Percentiles rank a stretch among this genome's conserved stretches.
phyloP scores from a whole-genome alignment of 2,329 filamentous ascomycete species.

The Claviceps arundinis region DNA sequence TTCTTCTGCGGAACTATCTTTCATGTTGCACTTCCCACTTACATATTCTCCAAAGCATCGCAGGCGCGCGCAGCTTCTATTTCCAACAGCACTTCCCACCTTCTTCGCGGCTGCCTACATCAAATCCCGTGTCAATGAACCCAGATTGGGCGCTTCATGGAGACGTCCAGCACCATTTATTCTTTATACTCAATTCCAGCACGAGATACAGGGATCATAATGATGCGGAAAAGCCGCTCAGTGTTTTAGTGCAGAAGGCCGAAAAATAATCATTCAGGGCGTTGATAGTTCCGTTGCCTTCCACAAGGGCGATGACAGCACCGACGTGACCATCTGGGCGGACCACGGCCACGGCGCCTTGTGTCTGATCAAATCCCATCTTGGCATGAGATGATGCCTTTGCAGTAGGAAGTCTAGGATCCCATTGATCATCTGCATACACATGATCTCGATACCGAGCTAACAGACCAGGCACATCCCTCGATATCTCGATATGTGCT shows the following conservation, averaged over 20 bases:
- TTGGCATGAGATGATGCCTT: slow-evolving; percentile 71
- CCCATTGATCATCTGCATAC: slow-evolving; percentile 74
- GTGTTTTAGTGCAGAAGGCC: slow-evolving; percentile 52
- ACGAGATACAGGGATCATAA: background rate
- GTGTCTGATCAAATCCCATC: slow-evolving; percentile 63
- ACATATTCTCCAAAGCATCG: too few relatives aligned
- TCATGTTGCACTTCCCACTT: too few relatives aligned
- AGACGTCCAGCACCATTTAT: too few relatives aligned
- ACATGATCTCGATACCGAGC: slow-evolving; percentile 68
- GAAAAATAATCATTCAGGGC: slow-evolving; percentile 74
- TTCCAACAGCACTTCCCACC: too few relatives aligned
- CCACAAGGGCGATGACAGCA: slow-evolving; percentile 56
- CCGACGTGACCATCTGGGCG: slow-evolving; percentile 81
- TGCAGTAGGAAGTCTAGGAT: slow-evolving; percentile 55
- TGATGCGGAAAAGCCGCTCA: background rate
- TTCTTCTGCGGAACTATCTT: too few relatives aligned
- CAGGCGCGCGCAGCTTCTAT: too few relatives aligned
- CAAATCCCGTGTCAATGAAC: too few relatives aligned
- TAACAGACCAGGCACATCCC: slow-evolving; percentile 56
- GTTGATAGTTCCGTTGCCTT: slow-evolving; percentile 68
- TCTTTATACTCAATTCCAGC: too few relatives aligned
- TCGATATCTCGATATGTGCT: slow-evolving; percentile 56
- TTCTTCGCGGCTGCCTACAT: too few relatives aligned
- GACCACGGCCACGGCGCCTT: slow-evolving; percentile 70
- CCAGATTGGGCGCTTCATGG: too few relatives aligned